A percentile compares a stretch with the other conserved stretches of the same genome.
Evolutionary conservation across 1,284 basidiomycete genomes (phyloP).

Genomic region (Trichosporon sp.): DNA sequence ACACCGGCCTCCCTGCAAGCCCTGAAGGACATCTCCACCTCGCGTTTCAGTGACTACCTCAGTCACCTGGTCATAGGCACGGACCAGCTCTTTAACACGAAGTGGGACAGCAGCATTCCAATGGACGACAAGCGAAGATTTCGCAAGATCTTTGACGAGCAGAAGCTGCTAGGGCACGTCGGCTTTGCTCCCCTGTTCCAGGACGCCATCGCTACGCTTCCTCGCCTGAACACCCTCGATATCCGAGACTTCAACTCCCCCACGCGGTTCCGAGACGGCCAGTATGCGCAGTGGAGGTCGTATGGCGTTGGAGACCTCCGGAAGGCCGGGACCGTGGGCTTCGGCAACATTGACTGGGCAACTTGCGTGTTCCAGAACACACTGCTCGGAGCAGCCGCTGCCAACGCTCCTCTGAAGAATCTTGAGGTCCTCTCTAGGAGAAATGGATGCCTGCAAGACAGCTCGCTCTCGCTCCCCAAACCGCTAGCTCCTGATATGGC

Average conservation of each 20-base stretch:
- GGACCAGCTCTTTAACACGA: not conserved
- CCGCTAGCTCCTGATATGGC: not conserved
- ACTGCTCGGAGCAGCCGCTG: not conserved
- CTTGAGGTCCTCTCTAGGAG: slow-evolving; percentile 9
- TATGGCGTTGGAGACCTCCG: not conserved
- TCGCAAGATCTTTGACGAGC: not conserved
- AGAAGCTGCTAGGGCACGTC: slow-evolving; percentile 2
- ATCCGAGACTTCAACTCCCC: slow-evolving; percentile 50
- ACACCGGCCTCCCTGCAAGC: slow-evolving; percentile 5
- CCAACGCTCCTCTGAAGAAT: not conserved
- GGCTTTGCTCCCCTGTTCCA: not conserved
- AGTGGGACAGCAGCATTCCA: not conserved
- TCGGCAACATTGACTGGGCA: not conserved
- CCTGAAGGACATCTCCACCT: slow-evolving; percentile 14
- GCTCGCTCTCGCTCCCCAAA: not conserved
- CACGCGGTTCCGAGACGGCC: slow-evolving; percentile 16
- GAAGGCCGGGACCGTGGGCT: too few relatives aligned
- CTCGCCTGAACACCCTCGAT: slow-evolving; percentile 49
- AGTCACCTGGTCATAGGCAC: slow-evolving; percentile 13
- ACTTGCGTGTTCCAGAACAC: slow-evolving; percentile 6
- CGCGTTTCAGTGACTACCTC: slow-evolving; percentile 3
- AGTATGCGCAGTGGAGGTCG: not conserved
- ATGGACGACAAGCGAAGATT: not conserved
- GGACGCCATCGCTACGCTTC: slow-evolving; percentile 5
- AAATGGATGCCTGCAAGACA: not conserved